Conservation (phyloP, 495 filamentous ascomycete genomes). For the Daldinia loculata region DNA sequence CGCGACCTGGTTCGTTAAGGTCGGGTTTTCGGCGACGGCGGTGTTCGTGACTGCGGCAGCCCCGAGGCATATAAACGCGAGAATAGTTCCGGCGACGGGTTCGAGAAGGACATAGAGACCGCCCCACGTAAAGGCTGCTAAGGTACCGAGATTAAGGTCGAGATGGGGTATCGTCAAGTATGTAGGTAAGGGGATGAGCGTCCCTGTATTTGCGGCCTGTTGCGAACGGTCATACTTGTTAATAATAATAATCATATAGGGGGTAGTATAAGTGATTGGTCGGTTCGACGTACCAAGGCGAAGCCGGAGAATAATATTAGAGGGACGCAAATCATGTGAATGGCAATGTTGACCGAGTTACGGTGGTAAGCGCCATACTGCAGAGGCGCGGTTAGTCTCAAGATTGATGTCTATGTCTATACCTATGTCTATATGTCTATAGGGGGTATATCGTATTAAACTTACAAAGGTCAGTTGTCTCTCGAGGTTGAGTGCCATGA, state of each 20-base stretch:
- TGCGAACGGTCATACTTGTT: conserved; percentile 25
- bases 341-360: conserved; percentile 85
- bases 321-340: conserved; percentile 92
- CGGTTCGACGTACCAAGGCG: conserved; percentile 68
- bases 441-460: neutral
- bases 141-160: conserved; percentile 80
- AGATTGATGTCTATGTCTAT: no score
- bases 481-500: conserved; percentile 59
- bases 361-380: conserved; percentile 97
- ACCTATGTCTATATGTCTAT: neutral
- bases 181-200: conserved; percentile 74
- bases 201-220: conserved; percentile 79
- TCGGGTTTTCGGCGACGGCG: conserved; percentile 71
- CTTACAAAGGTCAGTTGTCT: conserved; percentile 59
- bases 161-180: conserved; percentile 77
- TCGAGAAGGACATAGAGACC: conserved; percentile 91
- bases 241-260: conserved; percentile 9
- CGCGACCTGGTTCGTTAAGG: conserved; percentile 74
- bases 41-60: conserved; percentile 79
- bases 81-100: conserved; percentile 81
- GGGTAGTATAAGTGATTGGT: neutral
- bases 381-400: conserved; percentile 10
- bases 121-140: conserved; percentile 73
- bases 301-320: conserved; percentile 81
- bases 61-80: conserved; percentile 76